Base-by-base conservation (phyloP, 2,329 filamentous ascomycete genomes). In the Colletotrichum endophyticum region DNA sequence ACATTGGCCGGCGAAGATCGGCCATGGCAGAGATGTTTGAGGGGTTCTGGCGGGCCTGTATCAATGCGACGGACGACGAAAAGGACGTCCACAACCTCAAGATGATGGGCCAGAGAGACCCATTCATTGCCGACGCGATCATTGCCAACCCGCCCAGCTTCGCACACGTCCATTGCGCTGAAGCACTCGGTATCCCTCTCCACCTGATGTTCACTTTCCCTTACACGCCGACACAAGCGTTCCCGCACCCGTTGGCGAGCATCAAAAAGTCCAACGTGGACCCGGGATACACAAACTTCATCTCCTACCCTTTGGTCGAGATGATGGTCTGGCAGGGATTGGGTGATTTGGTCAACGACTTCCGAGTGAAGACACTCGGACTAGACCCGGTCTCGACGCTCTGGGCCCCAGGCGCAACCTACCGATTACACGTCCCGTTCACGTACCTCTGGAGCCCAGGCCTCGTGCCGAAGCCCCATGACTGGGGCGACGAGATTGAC, bases 301-400 rank as follows among this genome's bases (percentile, higher is more conserved):
- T 96, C 82, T 94, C 92, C 3, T 97, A 96, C 81, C 92, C 94
- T 0, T 85, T 96, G 44, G 94, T 96, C 2, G 95, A 96, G 82
- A 94, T 95, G 91, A 95, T 96, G 90, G 94, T 95, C 2, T 98
- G 96, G 96, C 95, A 98, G 84, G 96, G 96, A 0, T 88, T 96
- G 1, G 95, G 95, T 4, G 95, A 96, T 82, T 85, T 96, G 32
- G 91, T 96, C 78, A 96, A 96, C 80, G 87, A 91, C 32, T 95
- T 96, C 79, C 89, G 95, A 63, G 88, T 92, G 7, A 91, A 92
- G 71, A 95, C 92, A 0, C 86, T 96, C 1, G 91, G 90, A 2
- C 85, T 96, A 0, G 94, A 96, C 78, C 93, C 94, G 0, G 92
- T 96, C 3, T 94, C 92, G 44, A 95, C 92, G 0, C 85, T 96